phyloP scores from a whole-genome alignment of 306 rosid genomes.

The Prunus mume region DNA sequence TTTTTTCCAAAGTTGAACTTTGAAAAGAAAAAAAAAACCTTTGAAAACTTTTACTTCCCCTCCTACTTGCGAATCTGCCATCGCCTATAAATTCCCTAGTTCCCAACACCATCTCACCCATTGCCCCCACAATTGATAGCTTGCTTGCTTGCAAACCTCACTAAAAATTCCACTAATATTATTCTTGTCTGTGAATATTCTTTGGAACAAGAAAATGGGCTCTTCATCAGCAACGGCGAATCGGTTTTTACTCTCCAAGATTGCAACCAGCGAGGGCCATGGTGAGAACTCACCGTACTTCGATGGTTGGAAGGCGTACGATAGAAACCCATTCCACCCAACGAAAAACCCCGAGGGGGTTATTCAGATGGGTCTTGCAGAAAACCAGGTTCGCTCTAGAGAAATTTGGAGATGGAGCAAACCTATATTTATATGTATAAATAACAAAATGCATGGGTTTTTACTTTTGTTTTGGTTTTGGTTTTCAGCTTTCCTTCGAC shows the following conservation, averaged over 20 bases:
- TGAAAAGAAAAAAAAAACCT: background rate
- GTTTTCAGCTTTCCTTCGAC: slow-evolving; percentile 59
- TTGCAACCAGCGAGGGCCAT: slow-evolving; percentile 69
- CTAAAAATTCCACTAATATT: background rate
- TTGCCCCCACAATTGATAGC: background rate
- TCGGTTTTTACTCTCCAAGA: slow-evolving; percentile 47
- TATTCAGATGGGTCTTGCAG: slow-evolving; percentile 95
- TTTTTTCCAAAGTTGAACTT: slow-evolving; percentile 24
- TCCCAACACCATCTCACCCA: background rate
- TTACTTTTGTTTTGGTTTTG: background rate
- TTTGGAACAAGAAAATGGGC: slow-evolving; percentile 11
- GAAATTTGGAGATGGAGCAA: no score
- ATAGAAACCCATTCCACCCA: slow-evolving; percentile 68
- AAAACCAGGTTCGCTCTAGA: slow-evolving; percentile 60
- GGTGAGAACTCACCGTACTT: slow-evolving; percentile 83
- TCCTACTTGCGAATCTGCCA: background rate
- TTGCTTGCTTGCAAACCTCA: background rate
- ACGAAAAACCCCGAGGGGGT: slow-evolving; percentile 65
- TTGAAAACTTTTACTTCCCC: background rate
- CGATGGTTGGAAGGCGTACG: slow-evolving; percentile 90
- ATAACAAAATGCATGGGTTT: background rate
- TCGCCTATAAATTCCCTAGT: slow-evolving; percentile 15
- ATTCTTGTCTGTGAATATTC: background rate
- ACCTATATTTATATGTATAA: no score
- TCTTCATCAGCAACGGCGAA: slow-evolving; percentile 13